Conservation (phyloP, 1,284 basidiomycete genomes). For the Microbotryomycetes sp. region DNA sequence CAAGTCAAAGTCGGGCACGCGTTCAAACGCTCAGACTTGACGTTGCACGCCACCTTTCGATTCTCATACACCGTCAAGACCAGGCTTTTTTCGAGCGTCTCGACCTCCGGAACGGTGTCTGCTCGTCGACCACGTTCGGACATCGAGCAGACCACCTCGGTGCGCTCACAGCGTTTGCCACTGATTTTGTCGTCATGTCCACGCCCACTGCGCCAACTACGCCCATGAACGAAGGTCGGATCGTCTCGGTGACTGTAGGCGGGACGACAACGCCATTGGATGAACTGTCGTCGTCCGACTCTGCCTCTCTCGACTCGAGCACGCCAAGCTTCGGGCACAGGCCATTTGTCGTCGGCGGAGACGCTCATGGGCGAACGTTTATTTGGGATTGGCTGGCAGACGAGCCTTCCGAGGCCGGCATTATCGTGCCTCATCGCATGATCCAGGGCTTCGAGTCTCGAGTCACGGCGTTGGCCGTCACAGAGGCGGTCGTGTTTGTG, state of each 20-base stretch:
- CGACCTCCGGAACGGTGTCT: background rate
- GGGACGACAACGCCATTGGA: background rate
- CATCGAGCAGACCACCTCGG: slow-evolving; percentile 9
- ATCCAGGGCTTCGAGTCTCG: slow-evolving; percentile 24
- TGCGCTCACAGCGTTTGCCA: slow-evolving; percentile 18
- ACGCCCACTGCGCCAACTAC: background rate
- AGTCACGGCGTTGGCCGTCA: slow-evolving; percentile 30
- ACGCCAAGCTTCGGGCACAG: slow-evolving; percentile 17
- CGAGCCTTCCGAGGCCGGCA: background rate
- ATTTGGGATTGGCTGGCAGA: slow-evolving; percentile 30
- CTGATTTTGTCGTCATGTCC: slow-evolving; percentile 16
- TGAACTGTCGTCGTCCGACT: background rate
- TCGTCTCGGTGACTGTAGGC: background rate
- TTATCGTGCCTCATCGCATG: slow-evolving; percentile 9
- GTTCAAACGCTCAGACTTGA: slow-evolving; percentile 4
- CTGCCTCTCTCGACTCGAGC: background rate
- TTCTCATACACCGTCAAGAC: slow-evolving; percentile 4
- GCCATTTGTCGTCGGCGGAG: slow-evolving; percentile 29
- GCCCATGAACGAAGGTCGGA: background rate
- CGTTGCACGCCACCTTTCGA: background rate
- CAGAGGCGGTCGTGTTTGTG: slow-evolving; percentile 26
- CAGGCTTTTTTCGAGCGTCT: slow-evolving; percentile 9
- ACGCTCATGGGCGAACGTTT: slow-evolving; percentile 20
- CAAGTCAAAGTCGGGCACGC: background rate
- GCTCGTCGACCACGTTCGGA: slow-evolving; percentile 3